phyloP scores from a whole-genome alignment of 495 filamentous ascomycete species.

The Saxispiralis lemnorum region DNA sequence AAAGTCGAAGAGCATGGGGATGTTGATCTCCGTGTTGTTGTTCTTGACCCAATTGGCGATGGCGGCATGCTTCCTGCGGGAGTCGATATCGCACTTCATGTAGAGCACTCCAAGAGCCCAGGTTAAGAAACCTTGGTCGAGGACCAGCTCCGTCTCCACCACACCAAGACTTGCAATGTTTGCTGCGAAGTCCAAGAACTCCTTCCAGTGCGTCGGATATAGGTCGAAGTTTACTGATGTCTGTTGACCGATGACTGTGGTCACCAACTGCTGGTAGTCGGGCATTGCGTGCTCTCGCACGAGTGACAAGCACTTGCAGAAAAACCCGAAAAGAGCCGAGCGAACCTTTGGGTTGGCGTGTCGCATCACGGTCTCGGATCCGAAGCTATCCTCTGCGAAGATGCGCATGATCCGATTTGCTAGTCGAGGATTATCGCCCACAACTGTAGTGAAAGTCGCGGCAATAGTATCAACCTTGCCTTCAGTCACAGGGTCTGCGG shows the following conservation, averaged over 20 bases:
- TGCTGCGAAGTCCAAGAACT: constrained; percentile 1
- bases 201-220: not conserved
- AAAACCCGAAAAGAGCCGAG: not conserved
- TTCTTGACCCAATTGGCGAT: not conserved
- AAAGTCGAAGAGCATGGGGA: not conserved
- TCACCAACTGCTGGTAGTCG: not conserved
- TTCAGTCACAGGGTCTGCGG: not conserved
- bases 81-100: not conserved
- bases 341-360: not conserved
- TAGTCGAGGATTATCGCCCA: not conserved
- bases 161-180: not conserved
- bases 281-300: not conserved
- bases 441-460: not conserved
- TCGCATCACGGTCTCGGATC: not conserved
- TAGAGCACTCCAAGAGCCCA: not conserved
- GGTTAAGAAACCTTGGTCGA: not conserved
- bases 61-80: not conserved
- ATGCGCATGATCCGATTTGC: not conserved
- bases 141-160: not conserved
- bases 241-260: no score
- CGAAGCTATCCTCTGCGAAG: not conserved
- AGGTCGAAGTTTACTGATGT: no score
- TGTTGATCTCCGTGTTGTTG: not conserved
- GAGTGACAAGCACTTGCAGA: not conserved
- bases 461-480: not conserved